Evolutionary conservation across 2,329 filamentous ascomycete genomes (phyloP).

Genomic region (Penicillium sp.): DNA sequence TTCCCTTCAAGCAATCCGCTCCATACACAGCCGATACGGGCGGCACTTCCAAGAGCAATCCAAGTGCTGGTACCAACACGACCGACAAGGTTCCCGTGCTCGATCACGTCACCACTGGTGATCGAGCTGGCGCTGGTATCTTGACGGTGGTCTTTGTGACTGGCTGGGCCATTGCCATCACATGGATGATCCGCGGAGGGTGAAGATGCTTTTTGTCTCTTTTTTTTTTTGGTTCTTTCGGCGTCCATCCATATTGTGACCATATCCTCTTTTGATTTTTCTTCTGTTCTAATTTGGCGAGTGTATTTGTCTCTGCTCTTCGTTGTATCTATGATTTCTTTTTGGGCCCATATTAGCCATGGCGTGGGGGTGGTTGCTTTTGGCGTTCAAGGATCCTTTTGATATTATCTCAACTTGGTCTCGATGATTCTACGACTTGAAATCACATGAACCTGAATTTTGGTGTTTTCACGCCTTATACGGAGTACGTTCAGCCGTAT

Average conservation of each 20-base stretch:
- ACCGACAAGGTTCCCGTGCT: conserved; percentile 9
- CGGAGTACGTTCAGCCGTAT: no score
- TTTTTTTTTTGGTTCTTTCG: conserved; percentile 1
- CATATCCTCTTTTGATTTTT: not conserved
- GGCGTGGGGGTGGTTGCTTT: no score
- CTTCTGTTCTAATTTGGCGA: not conserved
- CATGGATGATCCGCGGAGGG: conserved; percentile 29
- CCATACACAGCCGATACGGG: conserved; percentile 48
- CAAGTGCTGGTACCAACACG: conserved; percentile 35
- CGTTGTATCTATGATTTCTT: not conserved
- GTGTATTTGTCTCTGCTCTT: not conserved
- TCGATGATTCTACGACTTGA: no score
- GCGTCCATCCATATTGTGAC: not conserved
- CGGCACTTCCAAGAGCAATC: conserved; percentile 51
- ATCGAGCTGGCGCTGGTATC: conserved; percentile 36
- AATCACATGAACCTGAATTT: no score
- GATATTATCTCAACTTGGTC: no score
- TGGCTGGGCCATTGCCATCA: conserved; percentile 25
- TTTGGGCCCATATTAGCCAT: no score
- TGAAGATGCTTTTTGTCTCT: conserved; percentile 7
- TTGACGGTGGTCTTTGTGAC: conserved; percentile 30
- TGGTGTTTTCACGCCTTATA: no score
- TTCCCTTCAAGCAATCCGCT: conserved; percentile 27
- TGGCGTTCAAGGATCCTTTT: no score
- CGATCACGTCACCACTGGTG: conserved; percentile 29